Evolutionary conservation across 2,329 filamentous ascomycete genomes (phyloP).

Genomic region (Nothophoma quercina): DNA sequence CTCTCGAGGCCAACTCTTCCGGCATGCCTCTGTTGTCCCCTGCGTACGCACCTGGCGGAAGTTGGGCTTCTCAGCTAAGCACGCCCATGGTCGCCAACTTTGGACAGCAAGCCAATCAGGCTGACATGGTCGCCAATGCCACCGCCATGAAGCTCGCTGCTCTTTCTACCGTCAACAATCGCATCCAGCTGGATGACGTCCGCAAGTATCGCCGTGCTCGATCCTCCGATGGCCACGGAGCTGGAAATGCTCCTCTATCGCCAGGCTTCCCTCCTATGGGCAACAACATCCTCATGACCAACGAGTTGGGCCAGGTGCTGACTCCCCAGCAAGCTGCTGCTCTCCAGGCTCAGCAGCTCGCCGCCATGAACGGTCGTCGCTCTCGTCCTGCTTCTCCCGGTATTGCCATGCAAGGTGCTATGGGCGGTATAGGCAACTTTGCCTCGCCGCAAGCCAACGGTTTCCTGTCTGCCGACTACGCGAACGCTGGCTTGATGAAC

Average conservation of each 20-base stretch:
- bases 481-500: slow-evolving; percentile 72
- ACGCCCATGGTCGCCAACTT: slow-evolving; percentile 95
- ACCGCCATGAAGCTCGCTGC: slow-evolving; percentile 99
- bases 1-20: slow-evolving; percentile 70
- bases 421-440: slow-evolving; percentile 72
- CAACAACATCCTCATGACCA: slow-evolving; percentile 89
- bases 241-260: slow-evolving; percentile 68
- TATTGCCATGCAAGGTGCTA: slow-evolving; percentile 73
- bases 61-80: slow-evolving; percentile 98
- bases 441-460: slow-evolving; percentile 93
- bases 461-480: slow-evolving; percentile 88
- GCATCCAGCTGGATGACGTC: slow-evolving; percentile 94
- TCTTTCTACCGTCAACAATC: slow-evolving; percentile 96
- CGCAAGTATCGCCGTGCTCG: slow-evolving; percentile 93
- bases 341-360: slow-evolving; percentile 76
- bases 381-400: slow-evolving; percentile 92
- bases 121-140: slow-evolving; percentile 98
- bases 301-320: slow-evolving; percentile 88
- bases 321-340: slow-evolving; percentile 64
- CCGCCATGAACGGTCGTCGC: slow-evolving; percentile 79
- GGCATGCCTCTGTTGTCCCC: slow-evolving; percentile 89
- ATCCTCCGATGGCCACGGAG: slow-evolving; percentile 80
- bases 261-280: slow-evolving; percentile 69
- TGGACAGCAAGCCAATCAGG: slow-evolving; percentile 71
- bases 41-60: slow-evolving; percentile 76